Evolutionary conservation across 768 basidiomycete genomes (phyloP), one percentile per base, ranked within the genome.

Genomic region (Termitomyces sp.): DNA sequence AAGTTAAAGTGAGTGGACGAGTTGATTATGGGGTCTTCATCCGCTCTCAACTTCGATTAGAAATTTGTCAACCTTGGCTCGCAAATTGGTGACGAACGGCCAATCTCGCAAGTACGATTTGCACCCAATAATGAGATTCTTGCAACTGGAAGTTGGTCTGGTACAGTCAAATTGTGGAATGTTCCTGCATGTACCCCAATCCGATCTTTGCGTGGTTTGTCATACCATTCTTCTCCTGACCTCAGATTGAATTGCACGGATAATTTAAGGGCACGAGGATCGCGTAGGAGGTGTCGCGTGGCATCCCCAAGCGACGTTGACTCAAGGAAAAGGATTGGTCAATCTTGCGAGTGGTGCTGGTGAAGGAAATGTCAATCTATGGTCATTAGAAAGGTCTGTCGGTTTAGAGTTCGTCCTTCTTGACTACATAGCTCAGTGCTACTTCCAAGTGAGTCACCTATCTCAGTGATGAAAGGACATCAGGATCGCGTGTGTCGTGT

Each of bases 81-180:
- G 0, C 96, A 98, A 80, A 95, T 98, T 64, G 97, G 95, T 56
- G 97, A 98, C 71, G 95, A 97, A 64, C 83, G 97, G 46, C 95
- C 97, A 1, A 85, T 98, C 63, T 89, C 94, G 2, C 88, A 91
- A 75, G 92, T 98, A 32, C 89, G 97, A 41, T 98, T 98, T 72
- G 85, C 96, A 3, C 97, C 97, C 8, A 91, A 98, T 70, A 90
- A 89, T 70, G 74, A 91, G 67, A 80, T 90, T 59, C 82, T 98
- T 50, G 91, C 94, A 4, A 96, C 96, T 2, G 95, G 91, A 12
- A 95, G 93, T 64, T 99, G 97, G 97, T 92, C 95, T 32, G 97
- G 97, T 20, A 86, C 87, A 47, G 87, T 95, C 23, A 98, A 95
- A 74, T 68, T 98, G 18, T 99, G 97, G 97, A 92, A 94, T 66